Evolutionary conservation across 1,284 basidiomycete species (phyloP), one percentile per base, ranked within the genome.

Genomic region (Coniferiporia weirii): DNA sequence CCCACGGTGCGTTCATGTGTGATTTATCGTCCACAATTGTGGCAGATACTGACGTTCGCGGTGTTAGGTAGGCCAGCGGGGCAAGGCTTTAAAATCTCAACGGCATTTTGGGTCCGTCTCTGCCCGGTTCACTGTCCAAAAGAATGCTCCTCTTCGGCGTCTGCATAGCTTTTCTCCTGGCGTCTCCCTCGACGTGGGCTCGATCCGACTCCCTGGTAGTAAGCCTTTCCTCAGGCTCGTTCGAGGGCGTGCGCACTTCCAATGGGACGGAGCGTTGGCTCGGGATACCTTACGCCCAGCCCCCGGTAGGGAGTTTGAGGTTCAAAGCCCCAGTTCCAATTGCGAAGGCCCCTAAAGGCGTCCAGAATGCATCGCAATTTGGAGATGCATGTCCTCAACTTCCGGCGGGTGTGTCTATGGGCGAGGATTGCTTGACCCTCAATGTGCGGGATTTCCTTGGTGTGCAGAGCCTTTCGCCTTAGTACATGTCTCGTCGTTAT

Each of bases 241-340:
- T 65, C 43, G 63, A 61, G 47, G 64, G 64, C 17, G 17, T 55
- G 3, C 45, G 36, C 13, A 71, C 72, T 12, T 50, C 66, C 0
- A 77, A 76, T 60, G 76, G 75, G 10, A 77, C 76, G 4, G 80
- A 83, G 7, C 63, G 63, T 15, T 84, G 80, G 77, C 73, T 87
- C 2, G 86, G 86, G 1, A 81, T 91, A 49, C 87, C 84, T 0
- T 91, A 80, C 63, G 86, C 84, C 15, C 71, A 81, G 61, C 76
- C 85, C 20, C 87, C 84, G 0, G 65, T 79, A 4, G 82, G 82
- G 0, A 34, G 63, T 4, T 70, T 83, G 19, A 77, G 84, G 6
- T 86, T 86, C 73, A 80, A 78, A 62, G 77, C 81, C 27, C 87
- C 89, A 1, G 70, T 79, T 0, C 71, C 83, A 1, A 79, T 85